phyloP scores from a whole-genome alignment of 331 rosid genomes.

The Arachis monticola region DNA sequence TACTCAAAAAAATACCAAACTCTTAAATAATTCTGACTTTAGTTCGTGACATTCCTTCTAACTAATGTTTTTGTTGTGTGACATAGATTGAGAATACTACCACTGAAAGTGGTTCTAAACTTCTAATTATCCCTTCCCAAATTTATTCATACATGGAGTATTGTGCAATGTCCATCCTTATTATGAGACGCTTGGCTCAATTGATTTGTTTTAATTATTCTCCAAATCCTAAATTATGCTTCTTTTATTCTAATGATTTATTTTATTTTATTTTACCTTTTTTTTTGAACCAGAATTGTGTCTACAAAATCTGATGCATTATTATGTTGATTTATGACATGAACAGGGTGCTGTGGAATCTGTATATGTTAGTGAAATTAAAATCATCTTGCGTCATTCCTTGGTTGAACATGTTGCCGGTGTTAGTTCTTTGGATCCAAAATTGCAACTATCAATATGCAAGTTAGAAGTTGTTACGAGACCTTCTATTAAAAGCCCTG shows the following conservation, averaged over 20 bases:
- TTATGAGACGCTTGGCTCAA: background rate
- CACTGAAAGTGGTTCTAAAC: background rate
- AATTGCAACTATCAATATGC: constrained; percentile 74
- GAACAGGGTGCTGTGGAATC: constrained; percentile 85
- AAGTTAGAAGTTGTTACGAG: constrained; percentile 73
- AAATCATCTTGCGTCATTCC: constrained; percentile 70
- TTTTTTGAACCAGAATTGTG: background rate
- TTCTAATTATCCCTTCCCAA: background rate
- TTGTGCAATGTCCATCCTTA: background rate
- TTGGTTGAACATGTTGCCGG: constrained; percentile 59
- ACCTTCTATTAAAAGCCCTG: constrained; percentile 62
- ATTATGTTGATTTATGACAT: constrained; percentile 41
- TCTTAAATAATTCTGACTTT: background rate
- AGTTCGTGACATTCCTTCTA: background rate
- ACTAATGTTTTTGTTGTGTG: background rate
- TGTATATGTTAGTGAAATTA: constrained; percentile 82
- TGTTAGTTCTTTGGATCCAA: constrained; percentile 69
- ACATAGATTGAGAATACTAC: background rate
- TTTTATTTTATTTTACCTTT: constrained; percentile 19
- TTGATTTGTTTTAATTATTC: constrained; percentile 7
- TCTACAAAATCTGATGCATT: constrained; percentile 34
- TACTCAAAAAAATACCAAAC: too few relatives aligned
- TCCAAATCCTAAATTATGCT: background rate
- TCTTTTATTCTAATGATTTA: background rate
- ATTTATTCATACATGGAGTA: background rate